Conservation (phyloP, 225 moss, liverwort and hornwort genomes). For the Anthoceros angustus region DNA sequence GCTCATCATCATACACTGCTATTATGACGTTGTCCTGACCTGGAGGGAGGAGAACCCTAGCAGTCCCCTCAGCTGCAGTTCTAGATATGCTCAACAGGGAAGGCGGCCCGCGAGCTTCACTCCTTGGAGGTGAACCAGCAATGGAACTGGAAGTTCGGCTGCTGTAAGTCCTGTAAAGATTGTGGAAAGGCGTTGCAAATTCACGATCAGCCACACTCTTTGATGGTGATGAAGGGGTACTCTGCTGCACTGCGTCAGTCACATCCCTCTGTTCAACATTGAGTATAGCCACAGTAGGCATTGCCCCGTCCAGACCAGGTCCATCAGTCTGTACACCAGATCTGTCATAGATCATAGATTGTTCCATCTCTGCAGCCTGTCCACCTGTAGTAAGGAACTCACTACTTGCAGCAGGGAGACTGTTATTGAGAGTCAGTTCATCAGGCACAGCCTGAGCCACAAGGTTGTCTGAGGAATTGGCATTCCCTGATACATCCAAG, state of each 20-base stretch:
- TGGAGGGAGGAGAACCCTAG: conserved; percentile 42
- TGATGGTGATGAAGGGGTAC: neutral
- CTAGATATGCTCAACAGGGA: neutral
- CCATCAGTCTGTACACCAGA: neutral
- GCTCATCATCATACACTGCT: conserved; percentile 73
- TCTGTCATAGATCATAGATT: too few species aligned
- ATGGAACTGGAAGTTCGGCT: neutral
- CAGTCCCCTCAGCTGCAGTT: conserved; percentile 38
- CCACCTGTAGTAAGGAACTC: too few species aligned
- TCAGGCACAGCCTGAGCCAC: too few species aligned
- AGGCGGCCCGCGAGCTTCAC: neutral
- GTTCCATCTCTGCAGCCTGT: too few species aligned
- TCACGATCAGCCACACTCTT: neutral
- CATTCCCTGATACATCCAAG: too few species aligned
- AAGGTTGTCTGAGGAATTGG: too few species aligned
- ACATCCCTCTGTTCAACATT: neutral
- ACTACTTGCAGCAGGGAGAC: too few species aligned
- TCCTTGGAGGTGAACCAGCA: conserved; percentile 3
- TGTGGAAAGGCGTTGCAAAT: neutral
- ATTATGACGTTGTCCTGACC: conserved; percentile 49
- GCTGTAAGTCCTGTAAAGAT: neutral
- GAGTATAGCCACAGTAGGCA: neutral
- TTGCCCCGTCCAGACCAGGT: neutral
- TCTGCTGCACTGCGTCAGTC: neutral
- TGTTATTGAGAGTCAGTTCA: too few species aligned